A percentile compares a stretch with the other conserved stretches of the same genome.
Conservation (phyloP, 352 stramenopile species). For the Phytophthora foliorum region DNA sequence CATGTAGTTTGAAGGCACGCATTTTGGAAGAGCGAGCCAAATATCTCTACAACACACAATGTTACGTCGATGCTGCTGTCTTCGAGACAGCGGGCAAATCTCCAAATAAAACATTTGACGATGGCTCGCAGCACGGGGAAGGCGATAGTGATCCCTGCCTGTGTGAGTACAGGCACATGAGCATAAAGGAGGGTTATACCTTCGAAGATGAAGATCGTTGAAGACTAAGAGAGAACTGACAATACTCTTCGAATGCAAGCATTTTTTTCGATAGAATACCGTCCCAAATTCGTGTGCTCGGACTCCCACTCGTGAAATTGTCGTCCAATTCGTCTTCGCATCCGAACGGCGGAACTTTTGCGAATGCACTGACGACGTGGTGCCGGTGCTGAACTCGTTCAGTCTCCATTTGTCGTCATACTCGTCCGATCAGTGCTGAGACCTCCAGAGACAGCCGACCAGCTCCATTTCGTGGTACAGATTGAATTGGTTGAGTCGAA, state of each 20-base stretch:
- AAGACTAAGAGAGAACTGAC: too few relatives aligned
- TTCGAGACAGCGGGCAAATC: slow-evolving; percentile 31
- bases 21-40: slow-evolving; percentile 39
- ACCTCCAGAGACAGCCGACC: neutral
- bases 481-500: neutral
- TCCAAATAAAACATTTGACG: slow-evolving; percentile 16
- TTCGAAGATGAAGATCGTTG: slow-evolving; percentile 34
- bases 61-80: slow-evolving; percentile 48
- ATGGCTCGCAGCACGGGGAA: slow-evolving; percentile 30
- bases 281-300: slow-evolving; percentile 38
- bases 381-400: neutral
- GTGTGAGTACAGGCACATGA: neutral
- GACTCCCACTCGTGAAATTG: slow-evolving; percentile 35
- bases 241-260: slow-evolving; percentile 37
- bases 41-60: slow-evolving; percentile 46
- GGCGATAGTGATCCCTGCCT: slow-evolving; percentile 21
- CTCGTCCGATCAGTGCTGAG: neutral
- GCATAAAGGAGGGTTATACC: slow-evolving; percentile 19
- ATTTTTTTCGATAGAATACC: slow-evolving; percentile 47
- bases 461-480: neutral
- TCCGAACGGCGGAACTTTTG: neutral
- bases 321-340: slow-evolving; percentile 1
- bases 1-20: slow-evolving; percentile 36
- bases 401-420: neutral
- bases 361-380: slow-evolving; percentile 1